A percentile compares a stretch with the other conserved stretches of the same genome.
These are phyloP conservation scores for Pichia sp. DNA, from an alignment of 1,139 yeast genomes.

Conservation along the genomic window DNA sequence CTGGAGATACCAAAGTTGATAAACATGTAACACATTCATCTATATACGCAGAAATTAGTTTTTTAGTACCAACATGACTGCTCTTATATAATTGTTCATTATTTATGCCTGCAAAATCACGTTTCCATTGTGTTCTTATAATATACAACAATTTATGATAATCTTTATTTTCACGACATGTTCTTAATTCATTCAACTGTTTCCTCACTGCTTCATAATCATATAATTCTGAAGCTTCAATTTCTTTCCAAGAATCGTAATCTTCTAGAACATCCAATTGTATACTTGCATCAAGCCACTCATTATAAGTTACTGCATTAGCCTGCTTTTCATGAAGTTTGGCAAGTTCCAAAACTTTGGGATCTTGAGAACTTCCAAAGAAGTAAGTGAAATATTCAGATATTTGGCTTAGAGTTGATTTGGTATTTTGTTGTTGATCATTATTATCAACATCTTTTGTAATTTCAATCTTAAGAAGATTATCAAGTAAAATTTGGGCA, in stretches of 20 bases:
- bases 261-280: conserved; percentile 60
- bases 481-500: conserved; percentile 14
- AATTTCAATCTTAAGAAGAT: conserved; percentile 7
- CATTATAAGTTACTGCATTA: conserved; percentile 56
- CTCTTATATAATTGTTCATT: conserved; percentile 71
- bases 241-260: conserved; percentile 65
- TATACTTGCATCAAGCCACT: conserved; percentile 63
- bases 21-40: conserved; percentile 67
- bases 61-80: conserved; percentile 81
- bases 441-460: neutral
- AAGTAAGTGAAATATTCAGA: too few species aligned
- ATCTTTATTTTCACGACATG: conserved; percentile 54
- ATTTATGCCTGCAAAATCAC: conserved; percentile 87
- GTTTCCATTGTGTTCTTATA: conserved; percentile 75
- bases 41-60: conserved; percentile 74
- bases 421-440: too few species aligned
- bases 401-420: too few species aligned
- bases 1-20: conserved; percentile 39
- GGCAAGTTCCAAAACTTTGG: conserved; percentile 22
- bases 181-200: conserved; percentile 52
- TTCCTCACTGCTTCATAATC: conserved; percentile 59
- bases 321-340: conserved; percentile 44
- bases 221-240: conserved; percentile 56
- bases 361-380: neutral
- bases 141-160: conserved; percentile 59